Evolutionary conservation across 345 rosid genomes (phyloP).

Genomic region (Alliaria petiolata): DNA sequence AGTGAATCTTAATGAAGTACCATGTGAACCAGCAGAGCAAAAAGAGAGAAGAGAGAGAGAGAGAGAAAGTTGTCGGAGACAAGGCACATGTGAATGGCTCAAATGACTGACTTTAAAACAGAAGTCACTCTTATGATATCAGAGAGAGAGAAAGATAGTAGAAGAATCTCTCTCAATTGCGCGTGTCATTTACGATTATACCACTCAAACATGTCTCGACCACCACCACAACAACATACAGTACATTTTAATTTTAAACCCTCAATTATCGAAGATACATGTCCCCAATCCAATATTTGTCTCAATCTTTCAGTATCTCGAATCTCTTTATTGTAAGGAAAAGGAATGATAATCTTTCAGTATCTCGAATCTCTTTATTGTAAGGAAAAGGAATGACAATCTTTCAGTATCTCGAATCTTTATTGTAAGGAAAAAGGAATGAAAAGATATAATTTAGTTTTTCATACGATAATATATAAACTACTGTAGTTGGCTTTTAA

Average conservation of each 20-base stretch:
- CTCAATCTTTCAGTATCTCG: constrained; percentile 20
- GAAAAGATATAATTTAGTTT: not conserved
- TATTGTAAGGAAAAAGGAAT: not conserved
- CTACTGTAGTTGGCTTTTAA: not conserved
- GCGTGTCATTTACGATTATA: constrained; percentile 27
- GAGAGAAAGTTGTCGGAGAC: constrained; percentile 23
- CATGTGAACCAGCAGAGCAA: constrained; percentile 29
- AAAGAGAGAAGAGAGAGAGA: constrained; percentile 13
- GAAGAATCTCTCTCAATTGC: constrained; percentile 9
- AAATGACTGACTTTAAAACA: constrained; percentile 2
- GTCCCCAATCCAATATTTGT: constrained; percentile 20
- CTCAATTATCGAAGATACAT: constrained; percentile 15
- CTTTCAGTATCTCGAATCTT: constrained; percentile 6
- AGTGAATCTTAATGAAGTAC: constrained; percentile 9
- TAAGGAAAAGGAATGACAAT: not conserved
- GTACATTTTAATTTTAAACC: not conserved
- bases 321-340: not conserved
- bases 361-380: constrained; percentile 1
- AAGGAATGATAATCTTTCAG: constrained; percentile 1
- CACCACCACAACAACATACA: constrained; percentile 11
- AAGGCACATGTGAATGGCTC: constrained; percentile 26
- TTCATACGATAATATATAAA: not conserved
- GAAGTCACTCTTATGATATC: constrained; percentile 11
- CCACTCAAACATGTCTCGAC: constrained; percentile 25
- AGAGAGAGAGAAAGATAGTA: constrained; percentile 7